Evolutionary conservation across 2,329 filamentous ascomycete species (phyloP).

Genomic region (Diaporthe sp.): DNA sequence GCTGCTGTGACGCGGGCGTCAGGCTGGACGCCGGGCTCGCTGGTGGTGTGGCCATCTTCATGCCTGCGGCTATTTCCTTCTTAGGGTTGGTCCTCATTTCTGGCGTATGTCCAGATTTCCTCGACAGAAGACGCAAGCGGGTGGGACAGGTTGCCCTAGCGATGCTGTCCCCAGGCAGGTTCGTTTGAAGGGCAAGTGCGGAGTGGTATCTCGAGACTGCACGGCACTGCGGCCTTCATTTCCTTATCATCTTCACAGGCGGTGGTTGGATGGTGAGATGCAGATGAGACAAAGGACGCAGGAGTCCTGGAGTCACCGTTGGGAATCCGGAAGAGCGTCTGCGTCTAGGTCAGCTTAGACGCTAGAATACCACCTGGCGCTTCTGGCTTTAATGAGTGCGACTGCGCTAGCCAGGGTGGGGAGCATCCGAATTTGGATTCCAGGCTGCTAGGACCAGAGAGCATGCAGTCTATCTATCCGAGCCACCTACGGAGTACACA

Average conservation of each 20-base stretch:
- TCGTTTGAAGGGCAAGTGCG: not conserved
- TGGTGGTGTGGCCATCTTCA: not conserved
- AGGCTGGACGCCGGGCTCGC: conserved; percentile 23
- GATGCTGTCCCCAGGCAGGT: too few species aligned
- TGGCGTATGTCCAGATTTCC: not conserved
- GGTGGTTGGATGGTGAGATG: not conserved
- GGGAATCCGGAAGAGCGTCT: conserved; percentile 1
- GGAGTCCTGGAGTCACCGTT: conserved; percentile 2
- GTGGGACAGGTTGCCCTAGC: not conserved
- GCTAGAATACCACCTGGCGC: conserved; percentile 16
- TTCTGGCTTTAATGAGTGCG: not conserved
- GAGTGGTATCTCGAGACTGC: not conserved
- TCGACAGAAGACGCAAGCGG: not conserved
- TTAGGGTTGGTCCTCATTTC: not conserved
- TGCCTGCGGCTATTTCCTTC: not conserved
- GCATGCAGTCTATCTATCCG: not conserved
- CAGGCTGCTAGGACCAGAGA: not conserved
- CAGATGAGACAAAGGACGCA: not conserved
- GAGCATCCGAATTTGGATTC: not conserved
- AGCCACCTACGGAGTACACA: not conserved
- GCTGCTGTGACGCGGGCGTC: not conserved
- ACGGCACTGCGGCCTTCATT: not conserved
- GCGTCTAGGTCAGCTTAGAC: conserved; percentile 10
- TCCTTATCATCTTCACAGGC: conserved; percentile 7
- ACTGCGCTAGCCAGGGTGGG: conserved; percentile 7